These are phyloP conservation scores for Coprinopsis marcescibilis DNA, from an alignment of 768 basidiomycete genomes.

Conservation along the genomic window DNA sequence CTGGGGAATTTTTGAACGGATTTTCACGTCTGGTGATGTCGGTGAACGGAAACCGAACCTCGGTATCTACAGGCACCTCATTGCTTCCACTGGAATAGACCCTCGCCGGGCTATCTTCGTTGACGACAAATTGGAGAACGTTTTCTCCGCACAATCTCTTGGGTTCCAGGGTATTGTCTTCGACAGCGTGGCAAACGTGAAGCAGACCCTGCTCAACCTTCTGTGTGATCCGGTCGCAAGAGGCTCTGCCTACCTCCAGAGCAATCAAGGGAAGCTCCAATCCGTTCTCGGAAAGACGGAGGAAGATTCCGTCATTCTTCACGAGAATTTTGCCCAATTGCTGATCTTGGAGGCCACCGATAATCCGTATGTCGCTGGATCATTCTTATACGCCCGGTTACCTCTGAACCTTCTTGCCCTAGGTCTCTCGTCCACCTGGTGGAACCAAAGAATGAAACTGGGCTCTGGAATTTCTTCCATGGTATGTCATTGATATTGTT, in stretches of 20 bases:
- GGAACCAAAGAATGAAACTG: slow-evolving; percentile 25
- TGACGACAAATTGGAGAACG: slow-evolving; percentile 57
- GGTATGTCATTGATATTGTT: not conserved
- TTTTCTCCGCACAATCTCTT: slow-evolving; percentile 50
- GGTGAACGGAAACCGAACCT: slow-evolving; percentile 55
- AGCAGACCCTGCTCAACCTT: slow-evolving; percentile 41
- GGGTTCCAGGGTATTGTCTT: slow-evolving; percentile 53
- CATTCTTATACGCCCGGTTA: not conserved
- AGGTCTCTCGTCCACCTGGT: slow-evolving; percentile 41
- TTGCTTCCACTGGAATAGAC: slow-evolving; percentile 40
- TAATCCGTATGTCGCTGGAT: slow-evolving; percentile 28
- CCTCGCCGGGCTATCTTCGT: slow-evolving; percentile 47
- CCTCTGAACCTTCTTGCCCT: not conserved
- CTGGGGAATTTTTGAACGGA: slow-evolving; percentile 42
- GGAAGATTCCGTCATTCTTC: slow-evolving; percentile 27
- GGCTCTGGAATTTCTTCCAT: slow-evolving; percentile 51
- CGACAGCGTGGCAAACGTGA: slow-evolving; percentile 34
- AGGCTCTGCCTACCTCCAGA: slow-evolving; percentile 34
- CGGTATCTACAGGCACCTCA: slow-evolving; percentile 45
- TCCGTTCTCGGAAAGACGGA: slow-evolving; percentile 36
- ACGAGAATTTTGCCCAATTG: slow-evolving; percentile 56
- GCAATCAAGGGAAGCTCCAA: slow-evolving; percentile 34
- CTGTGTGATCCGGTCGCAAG: slow-evolving; percentile 41
- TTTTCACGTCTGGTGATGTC: slow-evolving; percentile 47
- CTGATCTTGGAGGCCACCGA: slow-evolving; percentile 49